These are phyloP conservation scores for Golubevia sp. DNA, from an alignment of 1,284 basidiomycete genomes.

Conservation along the genomic window DNA sequence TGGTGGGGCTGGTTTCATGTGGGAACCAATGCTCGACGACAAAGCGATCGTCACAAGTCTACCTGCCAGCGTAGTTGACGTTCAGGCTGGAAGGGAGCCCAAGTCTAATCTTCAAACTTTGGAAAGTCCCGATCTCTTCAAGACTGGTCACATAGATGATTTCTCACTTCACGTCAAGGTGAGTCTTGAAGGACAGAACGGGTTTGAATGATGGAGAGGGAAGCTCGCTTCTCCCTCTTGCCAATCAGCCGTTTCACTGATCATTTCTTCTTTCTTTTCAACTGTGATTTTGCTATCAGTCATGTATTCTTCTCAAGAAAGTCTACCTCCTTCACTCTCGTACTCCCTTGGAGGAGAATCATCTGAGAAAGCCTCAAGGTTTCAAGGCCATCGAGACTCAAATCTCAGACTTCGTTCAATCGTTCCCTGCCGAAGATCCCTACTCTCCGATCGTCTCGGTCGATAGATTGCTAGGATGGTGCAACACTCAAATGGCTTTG, in stretches of 20 bases:
- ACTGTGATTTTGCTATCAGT: slow-evolving; percentile 1
- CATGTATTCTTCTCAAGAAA: not conserved
- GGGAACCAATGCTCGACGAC: slow-evolving; percentile 13
- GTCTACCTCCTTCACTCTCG: slow-evolving; percentile 5
- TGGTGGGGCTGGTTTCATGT: slow-evolving; percentile 6
- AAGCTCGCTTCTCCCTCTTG: too few species aligned
- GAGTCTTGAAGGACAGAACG: slow-evolving; percentile 3
- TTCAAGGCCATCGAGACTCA: slow-evolving; percentile 9
- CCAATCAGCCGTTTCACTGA: not conserved
- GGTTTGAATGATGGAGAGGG: too few species aligned
- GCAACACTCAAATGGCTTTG: slow-evolving; percentile 7
- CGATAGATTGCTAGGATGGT: slow-evolving; percentile 9
- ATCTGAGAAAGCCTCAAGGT: slow-evolving; percentile 3
- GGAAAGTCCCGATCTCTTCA: slow-evolving; percentile 15
- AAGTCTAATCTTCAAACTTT: slow-evolving; percentile 12
- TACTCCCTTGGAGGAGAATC: slow-evolving; percentile 2
- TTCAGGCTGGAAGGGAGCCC: slow-evolving; percentile 12
- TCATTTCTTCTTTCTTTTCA: not conserved
- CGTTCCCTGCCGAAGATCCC: slow-evolving; percentile 10
- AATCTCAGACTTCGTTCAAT: slow-evolving; percentile 11
- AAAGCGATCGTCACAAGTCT: slow-evolving; percentile 9
- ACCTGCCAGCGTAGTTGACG: slow-evolving; percentile 8
- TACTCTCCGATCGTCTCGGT: slow-evolving; percentile 5
- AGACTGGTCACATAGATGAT: slow-evolving; percentile 18
- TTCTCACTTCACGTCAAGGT: slow-evolving; percentile 21